Evolutionary conservation across 2,329 filamentous ascomycete species (phyloP).

Genomic region (Dendryphion nanum): DNA sequence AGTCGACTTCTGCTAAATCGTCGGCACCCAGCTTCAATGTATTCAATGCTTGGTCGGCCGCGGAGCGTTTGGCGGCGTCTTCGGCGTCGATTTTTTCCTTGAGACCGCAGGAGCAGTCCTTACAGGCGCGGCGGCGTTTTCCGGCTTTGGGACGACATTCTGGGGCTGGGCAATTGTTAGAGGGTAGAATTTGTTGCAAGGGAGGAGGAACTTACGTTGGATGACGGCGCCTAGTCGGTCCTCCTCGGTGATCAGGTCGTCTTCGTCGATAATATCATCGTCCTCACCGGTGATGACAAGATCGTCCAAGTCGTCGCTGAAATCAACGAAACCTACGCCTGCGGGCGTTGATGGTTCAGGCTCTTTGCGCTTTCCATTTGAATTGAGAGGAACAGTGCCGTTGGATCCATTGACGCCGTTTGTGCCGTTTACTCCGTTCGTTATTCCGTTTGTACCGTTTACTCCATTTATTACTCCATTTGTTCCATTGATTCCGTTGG

Average conservation of each 20-base stretch:
- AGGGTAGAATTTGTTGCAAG: slow-evolving; percentile 3
- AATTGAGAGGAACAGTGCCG: slow-evolving; percentile 35
- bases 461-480: slow-evolving; percentile 11
- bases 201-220: slow-evolving; percentile 62
- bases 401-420: slow-evolving; percentile 17
- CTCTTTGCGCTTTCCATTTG: slow-evolving; percentile 45
- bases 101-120: slow-evolving; percentile 95
- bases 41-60: slow-evolving; percentile 64
- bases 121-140: slow-evolving; percentile 90
- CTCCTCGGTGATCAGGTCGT: slow-evolving; percentile 79
- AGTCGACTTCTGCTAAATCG: slow-evolving; percentile 88
- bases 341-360: slow-evolving; percentile 35
- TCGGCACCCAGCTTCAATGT: slow-evolving; percentile 70
- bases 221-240: slow-evolving; percentile 76
- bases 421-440: slow-evolving; percentile 10
- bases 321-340: slow-evolving; percentile 54
- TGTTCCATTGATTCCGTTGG: slow-evolving; percentile 49
- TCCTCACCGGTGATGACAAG: slow-evolving; percentile 58
- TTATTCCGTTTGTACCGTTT: slow-evolving; percentile 16
- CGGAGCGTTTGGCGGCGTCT: slow-evolving; percentile 66
- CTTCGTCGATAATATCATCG: slow-evolving; percentile 89
- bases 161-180: slow-evolving; percentile 55
- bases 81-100: slow-evolving; percentile 83
- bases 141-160: slow-evolving; percentile 85
- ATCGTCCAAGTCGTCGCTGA: slow-evolving; percentile 61